Evolutionary conservation across 306 rosid genomes (phyloP), one percentile per base, ranked within the genome.

Genomic region (Begonia fuchsioides): DNA sequence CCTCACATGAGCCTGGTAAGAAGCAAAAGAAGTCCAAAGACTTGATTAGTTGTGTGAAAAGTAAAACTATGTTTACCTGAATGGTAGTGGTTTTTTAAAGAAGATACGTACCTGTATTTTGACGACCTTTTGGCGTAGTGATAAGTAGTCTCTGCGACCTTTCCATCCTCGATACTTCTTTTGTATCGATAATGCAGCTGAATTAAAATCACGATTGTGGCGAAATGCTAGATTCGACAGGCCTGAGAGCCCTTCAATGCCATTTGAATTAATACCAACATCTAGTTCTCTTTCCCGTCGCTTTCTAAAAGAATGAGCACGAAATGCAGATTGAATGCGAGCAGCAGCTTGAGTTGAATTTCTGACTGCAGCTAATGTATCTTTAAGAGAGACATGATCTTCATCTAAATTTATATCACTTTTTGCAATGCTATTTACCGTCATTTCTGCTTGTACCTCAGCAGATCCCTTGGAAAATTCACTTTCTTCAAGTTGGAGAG

Each of bases 91-190:
- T 26, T n/a, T n/a, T 26, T 26, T 4, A 26, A 26, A 26, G 35
- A 26, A 26, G 35, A 26, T 26, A 11, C 39, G 60, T 67, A 79
- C 94, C 88, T 83, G 94, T 66, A 83, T 57, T 67, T 67, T 76
- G 52, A 83, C 79, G 10, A 79, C 67, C 35, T 75, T 74, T 58
- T 53, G 64, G 26, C 82, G 70, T 61, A 79, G 69, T 64, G 62
- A 74, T 71, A 76, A 58, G 55, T 66, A 79, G 38, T 76, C 75
- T 61, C 63, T 76, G 50, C 88, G 69, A 65, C 78, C 76, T 59
- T 83, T 79, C 94, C 94, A 83, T 49, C 87, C 87, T 14, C 76
- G 80, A 53, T 71, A 83, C 19, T 57, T 79, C 52, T 65, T 70
- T 63, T 83, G 94, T 50, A 83, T 83, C 52, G 65, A 68, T 44